Base-by-base conservation (phyloP, 768 basidiomycete species). In the Boletus rubroflammeus region DNA sequence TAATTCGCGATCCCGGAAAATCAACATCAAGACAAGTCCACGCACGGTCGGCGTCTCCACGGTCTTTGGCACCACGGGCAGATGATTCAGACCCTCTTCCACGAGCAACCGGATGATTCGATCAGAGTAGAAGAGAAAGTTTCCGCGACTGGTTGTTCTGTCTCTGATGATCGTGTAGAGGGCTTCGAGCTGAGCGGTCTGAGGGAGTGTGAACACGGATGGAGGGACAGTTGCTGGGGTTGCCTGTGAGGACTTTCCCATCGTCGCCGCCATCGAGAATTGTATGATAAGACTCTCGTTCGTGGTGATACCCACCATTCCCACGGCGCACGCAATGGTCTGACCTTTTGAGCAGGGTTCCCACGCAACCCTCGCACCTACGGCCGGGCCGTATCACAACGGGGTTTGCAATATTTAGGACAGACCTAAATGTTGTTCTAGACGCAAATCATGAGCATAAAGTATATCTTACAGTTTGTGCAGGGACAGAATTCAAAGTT, bases 111-210 rank as follows among this genome's bases (percentile, higher is more conserved):
- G 77, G 62, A 98, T 98, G 71, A 98, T 93, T 17, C 94, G 80
- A 72, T 94, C 92, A 11, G 88, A 89, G 70, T 95, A 95, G 74
- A 98, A 99, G 57, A 99, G 81, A 65, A 99, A 99, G 68, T 98
- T 97, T 8, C 94, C 94, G 50, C 94, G 77, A 26, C 82, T 81
- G 3, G 96, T 97, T 39, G 86, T 81, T 72, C 85, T 88, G 72
- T 96, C 86, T 49, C 96, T 73, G 69, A 97, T 95, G 71, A 97
- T 96, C 11, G 94, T 98, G 75, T 96, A 90, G 29, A 98, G 76
- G 2, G 93, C 94, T 69, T 97, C 94, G 21, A 99, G 84, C 74
- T 98, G 96, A 1, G 90, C 85, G 0, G 93, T 98, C 62, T 89
- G 91, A 0, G 86, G 87, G 2, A 98, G 78, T 5, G 90, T 93